A percentile compares a stretch with the other conserved stretches of the same genome.
Conservation (phyloP, 2,329 filamentous ascomycete species). For the Penicillium sp. region DNA sequence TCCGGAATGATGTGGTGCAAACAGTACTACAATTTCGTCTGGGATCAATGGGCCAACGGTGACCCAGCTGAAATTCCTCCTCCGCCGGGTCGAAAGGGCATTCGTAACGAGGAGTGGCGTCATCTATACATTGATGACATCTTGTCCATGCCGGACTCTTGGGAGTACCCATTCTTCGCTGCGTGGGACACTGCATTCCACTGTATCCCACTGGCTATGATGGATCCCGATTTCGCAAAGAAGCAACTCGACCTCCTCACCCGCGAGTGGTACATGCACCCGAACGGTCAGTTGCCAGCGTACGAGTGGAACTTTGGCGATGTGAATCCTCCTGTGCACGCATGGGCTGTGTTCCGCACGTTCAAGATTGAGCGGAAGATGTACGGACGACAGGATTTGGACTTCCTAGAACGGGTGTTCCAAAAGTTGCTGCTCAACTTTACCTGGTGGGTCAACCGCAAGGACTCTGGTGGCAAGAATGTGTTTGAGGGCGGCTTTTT, state of each 20-base stretch:
- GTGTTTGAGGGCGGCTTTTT: conserved; percentile 96
- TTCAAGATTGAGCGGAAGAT: conserved; percentile 99
- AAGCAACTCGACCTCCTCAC: conserved; percentile 96
- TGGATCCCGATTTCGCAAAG: conserved; percentile 96
- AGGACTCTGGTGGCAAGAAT: conserved; percentile 91
- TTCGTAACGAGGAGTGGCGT: conserved; percentile 88
- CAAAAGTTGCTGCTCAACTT: conserved; percentile 95
- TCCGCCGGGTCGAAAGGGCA: conserved; percentile 70
- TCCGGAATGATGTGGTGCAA: conserved; percentile 99
- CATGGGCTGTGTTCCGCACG: conserved; percentile 90
- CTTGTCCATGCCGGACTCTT: conserved; percentile 95
- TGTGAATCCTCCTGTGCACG: conserved; percentile 93
- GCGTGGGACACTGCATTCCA: conserved; percentile 98
- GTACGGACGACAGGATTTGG: conserved; percentile 89
- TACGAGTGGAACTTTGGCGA: conserved; percentile 98
- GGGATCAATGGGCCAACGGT: conserved; percentile 96
- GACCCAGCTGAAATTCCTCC: conserved; percentile 86
- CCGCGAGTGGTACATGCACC: conserved; percentile 98
- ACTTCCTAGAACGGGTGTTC: conserved; percentile 94
- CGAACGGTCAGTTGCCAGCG: conserved; percentile 89
- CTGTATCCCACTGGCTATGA: conserved; percentile 93
- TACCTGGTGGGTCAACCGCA: conserved; percentile 99
- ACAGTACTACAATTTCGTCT: conserved; percentile 94
- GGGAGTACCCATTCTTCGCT: conserved; percentile 98
- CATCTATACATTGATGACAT: conserved; percentile 95